A percentile compares a stretch with the other conserved stretches of the same genome.
These are phyloP conservation scores for Dendryphion nanum DNA, from an alignment of 2,329 filamentous ascomycete genomes.

Conservation along the genomic window DNA sequence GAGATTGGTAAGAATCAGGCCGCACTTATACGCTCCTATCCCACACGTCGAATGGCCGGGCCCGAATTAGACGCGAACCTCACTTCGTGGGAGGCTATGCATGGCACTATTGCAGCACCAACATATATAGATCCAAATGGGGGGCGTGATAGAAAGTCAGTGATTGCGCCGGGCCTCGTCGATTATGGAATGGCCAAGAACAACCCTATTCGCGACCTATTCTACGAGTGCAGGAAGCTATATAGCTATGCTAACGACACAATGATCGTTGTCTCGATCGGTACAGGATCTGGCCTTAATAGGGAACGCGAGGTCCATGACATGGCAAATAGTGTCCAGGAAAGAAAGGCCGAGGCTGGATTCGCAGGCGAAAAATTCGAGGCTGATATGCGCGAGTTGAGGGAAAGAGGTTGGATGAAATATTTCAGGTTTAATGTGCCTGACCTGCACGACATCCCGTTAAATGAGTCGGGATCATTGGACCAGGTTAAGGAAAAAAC, in stretches of 20 bases:
- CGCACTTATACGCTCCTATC: conserved; percentile 30
- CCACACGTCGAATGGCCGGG: conserved; percentile 27
- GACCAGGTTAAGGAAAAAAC: conserved; percentile 29
- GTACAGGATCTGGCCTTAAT: conserved; percentile 22
- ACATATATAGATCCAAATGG: conserved; percentile 18
- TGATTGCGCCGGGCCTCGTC: conserved; percentile 29
- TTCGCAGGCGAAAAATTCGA: conserved; percentile 22
- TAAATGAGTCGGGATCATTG: conserved; percentile 29
- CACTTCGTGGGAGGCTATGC: conserved; percentile 26
- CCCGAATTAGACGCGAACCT: conserved; percentile 26
- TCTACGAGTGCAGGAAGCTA: conserved; percentile 31
- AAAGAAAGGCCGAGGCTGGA: conserved; percentile 17
- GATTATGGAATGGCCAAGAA: conserved; percentile 33
- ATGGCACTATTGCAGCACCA: conserved; percentile 22
- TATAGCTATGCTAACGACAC: conserved; percentile 30
- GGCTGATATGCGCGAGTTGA: conserved; percentile 19
- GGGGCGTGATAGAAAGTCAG: conserved; percentile 13
- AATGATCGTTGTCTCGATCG: conserved; percentile 31
- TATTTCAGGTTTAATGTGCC: conserved; percentile 33
- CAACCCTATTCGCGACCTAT: conserved; percentile 29
- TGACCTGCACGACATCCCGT: conserved; percentile 22
- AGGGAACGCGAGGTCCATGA: conserved; percentile 17
- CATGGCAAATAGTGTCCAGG: conserved; percentile 26
- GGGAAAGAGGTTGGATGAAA: conserved; percentile 29
- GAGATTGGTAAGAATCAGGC: conserved; percentile 28